Evolutionary conservation across 2,329 filamentous ascomycete species (phyloP), one percentile per base, ranked within the genome.

Genomic region (Fusarium haematococcum): DNA sequence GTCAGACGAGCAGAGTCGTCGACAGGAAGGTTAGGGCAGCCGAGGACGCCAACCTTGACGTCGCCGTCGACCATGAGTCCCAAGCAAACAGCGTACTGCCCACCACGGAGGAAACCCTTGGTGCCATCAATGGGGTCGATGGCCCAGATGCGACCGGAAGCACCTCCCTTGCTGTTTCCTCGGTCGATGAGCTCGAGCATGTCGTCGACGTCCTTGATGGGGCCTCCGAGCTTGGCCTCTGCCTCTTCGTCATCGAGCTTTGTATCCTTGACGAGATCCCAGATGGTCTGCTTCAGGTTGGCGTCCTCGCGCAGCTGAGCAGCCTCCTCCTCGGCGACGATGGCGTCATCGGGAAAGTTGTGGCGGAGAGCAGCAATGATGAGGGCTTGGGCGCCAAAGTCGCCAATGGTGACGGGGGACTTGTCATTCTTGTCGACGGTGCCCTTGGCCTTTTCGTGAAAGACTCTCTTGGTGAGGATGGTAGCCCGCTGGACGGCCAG

Each of bases 41-140:
- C 97, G 67, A 99, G 90, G 54, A 98, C 97, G 76, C 97, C 97
- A 71, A 98, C 94, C 82, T 95, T 95, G 79, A 98, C 95, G 78
- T 97, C 91, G 63, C 96, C 97, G 80, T 98, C 95, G 32, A 97
- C 94, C 85, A 99, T 93, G 78, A 99, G 88, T 39, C 91, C 97
- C 6, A 99, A 89, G 81, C 96, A 98, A 63, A 99, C 95, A 65
- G 97, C 97, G 82, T 99, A 99, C 86, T 99, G 97, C 43, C 95
- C 97, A 63, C 97, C 97, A 72, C 97, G 91, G 70, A 99, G 87
- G 86, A 99, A 99, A 33, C 97, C 97, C 86, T 98, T 98, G 63
- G 97, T 99, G 75, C 97, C 97, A 83, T 99, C 97, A 73, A 99
- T 98, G 69, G 97, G 97, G 84, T 99, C 97, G 67, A 99, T 91